phyloP scores from a whole-genome alignment of 2,329 filamentous ascomycete species.

The Scorias spongiosa region DNA sequence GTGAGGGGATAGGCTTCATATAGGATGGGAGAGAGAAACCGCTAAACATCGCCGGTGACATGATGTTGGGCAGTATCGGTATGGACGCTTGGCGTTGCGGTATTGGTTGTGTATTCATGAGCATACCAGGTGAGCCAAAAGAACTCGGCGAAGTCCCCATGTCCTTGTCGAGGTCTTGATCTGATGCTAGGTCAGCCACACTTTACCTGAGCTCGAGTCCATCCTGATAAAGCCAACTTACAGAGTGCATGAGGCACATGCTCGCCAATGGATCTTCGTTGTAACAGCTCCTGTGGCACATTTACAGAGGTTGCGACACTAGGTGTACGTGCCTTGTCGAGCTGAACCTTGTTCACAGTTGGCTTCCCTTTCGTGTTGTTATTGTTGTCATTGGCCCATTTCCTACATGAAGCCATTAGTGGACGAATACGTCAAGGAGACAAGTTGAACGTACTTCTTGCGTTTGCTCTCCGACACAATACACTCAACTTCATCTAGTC shows the following conservation, averaged over 20 bases:
- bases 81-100: conserved; percentile 12
- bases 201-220: no score
- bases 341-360: conserved; percentile 5
- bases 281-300: conserved; percentile 17
- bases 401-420: conserved; percentile 10
- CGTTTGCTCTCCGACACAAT: conserved; percentile 57
- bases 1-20: conserved; percentile 62
- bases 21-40: conserved; percentile 43
- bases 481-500: conserved; percentile 65
- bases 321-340: conserved; percentile 8
- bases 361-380: conserved; percentile 4
- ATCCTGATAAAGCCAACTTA: conserved; percentile 24
- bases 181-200: conserved; percentile 3
- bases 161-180: conserved; percentile 14
- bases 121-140: conserved; percentile 15
- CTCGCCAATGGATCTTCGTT: conserved; percentile 10
- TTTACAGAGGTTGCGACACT: conserved; percentile 17
- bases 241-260: conserved; percentile 51
- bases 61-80: conserved; percentile 10
- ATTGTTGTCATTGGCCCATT: conserved; percentile 18
- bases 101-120: conserved; percentile 16
- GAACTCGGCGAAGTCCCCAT: conserved; percentile 7
- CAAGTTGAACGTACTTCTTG: conserved; percentile 47
- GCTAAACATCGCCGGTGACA: conserved; percentile 10
- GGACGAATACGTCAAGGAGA: neutral